A percentile compares a stretch with the other conserved stretches of the same genome.
These are phyloP conservation scores for Monilinia vaccinii-corymbosi DNA, from an alignment of 2,329 filamentous ascomycete genomes.

Conservation along the genomic window DNA sequence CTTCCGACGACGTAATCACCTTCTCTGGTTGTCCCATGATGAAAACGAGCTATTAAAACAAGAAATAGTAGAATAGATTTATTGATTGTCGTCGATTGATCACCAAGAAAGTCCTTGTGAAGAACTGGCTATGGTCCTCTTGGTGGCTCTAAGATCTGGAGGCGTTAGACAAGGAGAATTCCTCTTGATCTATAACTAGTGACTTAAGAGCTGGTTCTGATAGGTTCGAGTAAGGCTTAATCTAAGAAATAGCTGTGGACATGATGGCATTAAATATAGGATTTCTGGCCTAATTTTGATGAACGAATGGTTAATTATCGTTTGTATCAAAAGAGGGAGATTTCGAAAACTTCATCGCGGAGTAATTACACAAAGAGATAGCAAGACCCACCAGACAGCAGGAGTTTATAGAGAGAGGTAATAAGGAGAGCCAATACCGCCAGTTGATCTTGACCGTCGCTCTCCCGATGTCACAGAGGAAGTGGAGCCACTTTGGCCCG, in stretches of 20 bases:
- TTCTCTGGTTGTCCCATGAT: conserved; percentile 1
- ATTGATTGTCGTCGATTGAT: background rate
- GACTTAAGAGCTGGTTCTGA: background rate
- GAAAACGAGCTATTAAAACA: background rate
- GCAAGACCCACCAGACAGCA: background rate
- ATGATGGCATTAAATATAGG: background rate
- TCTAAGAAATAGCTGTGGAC: background rate
- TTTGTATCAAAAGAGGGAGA: background rate
- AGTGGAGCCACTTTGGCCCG: background rate
- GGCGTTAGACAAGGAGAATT: background rate
- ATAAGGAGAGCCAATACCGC: background rate
- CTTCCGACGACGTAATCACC: background rate
- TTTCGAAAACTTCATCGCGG: background rate
- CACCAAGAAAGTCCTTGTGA: background rate
- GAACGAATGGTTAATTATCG: background rate
- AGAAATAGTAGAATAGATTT: background rate
- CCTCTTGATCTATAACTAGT: background rate
- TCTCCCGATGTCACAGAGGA: background rate
- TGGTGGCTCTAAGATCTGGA: background rate
- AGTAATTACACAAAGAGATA: background rate
- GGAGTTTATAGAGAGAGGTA: background rate
- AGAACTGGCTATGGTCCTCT: too few species aligned
- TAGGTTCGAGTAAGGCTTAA: background rate
- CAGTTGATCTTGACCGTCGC: background rate
- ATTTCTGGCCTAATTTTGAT: background rate